phyloP scores from a whole-genome alignment of 2,329 filamentous ascomycete species.

The Leptodontidium sp. region DNA sequence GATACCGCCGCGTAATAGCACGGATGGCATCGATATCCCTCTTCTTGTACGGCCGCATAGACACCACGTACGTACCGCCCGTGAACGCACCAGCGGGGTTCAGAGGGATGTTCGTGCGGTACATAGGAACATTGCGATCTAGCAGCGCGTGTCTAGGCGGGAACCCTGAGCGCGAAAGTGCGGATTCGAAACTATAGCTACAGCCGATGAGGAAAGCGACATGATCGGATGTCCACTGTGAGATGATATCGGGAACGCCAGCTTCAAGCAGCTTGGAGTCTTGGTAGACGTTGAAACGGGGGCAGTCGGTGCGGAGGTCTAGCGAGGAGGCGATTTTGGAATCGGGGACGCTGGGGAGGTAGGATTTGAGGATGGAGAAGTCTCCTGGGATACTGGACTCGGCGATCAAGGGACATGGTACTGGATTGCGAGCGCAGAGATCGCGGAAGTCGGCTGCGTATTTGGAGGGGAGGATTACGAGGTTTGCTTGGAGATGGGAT shows the following conservation, averaged over 20 bases:
- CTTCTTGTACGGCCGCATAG: slow-evolving; percentile 65
- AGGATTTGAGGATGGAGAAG: slow-evolving; percentile 51
- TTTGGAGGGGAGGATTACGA: slow-evolving; percentile 64
- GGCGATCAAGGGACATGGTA: slow-evolving; percentile 67
- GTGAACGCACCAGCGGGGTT: slow-evolving; percentile 66
- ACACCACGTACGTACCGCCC: slow-evolving; percentile 63
- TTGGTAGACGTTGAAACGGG: slow-evolving; percentile 66
- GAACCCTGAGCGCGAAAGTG: slow-evolving; percentile 59
- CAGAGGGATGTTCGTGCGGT: slow-evolving; percentile 63
- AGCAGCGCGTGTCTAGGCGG: slow-evolving; percentile 58
- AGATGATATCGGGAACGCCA: slow-evolving; percentile 53
- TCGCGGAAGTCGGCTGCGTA: slow-evolving; percentile 66
- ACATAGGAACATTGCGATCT: slow-evolving; percentile 66
- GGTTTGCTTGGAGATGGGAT: slow-evolving; percentile 66
- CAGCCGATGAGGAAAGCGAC: slow-evolving; percentile 71
- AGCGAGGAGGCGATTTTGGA: slow-evolving; percentile 51
- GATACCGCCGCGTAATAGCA: slow-evolving; percentile 61
- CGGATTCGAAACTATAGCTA: slow-evolving; percentile 69
- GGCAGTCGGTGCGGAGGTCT: slow-evolving; percentile 66
- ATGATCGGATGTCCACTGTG: slow-evolving; percentile 64
- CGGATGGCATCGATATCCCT: slow-evolving; percentile 61
- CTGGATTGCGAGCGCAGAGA: slow-evolving; percentile 68
- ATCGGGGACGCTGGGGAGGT: slow-evolving; percentile 45
- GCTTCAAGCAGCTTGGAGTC: slow-evolving; percentile 53
- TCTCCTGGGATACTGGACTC: slow-evolving; percentile 56